phyloP scores from a whole-genome alignment of 2,329 filamentous ascomycete genomes.

The Botrytis cinerea region DNA sequence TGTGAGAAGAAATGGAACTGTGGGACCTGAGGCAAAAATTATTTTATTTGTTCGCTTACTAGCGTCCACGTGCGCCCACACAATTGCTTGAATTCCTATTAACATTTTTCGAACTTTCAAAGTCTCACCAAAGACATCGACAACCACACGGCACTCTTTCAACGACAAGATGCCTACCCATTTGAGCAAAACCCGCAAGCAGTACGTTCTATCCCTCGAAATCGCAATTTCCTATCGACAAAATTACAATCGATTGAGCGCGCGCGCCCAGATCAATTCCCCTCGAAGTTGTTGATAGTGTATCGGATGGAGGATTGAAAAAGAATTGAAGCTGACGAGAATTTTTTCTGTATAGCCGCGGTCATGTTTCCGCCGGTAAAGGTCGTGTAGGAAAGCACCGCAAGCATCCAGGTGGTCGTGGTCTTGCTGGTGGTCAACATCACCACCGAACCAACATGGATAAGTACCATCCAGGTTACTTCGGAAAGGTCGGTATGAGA shows the following conservation, averaged over 20 bases:
- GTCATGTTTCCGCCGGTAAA: constrained; percentile 97
- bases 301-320: constrained; percentile 11
- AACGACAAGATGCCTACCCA: constrained; percentile 70
- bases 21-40: not conserved
- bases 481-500: constrained; percentile 94
- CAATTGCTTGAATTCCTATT: constrained; percentile 2
- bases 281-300: constrained; percentile 9
- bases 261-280: constrained; percentile 15
- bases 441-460: constrained; percentile 93
- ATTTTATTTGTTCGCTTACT: constrained; percentile 21
- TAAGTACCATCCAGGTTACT: constrained; percentile 98
- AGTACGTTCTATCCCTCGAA: constrained; percentile 53
- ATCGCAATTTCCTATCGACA: constrained; percentile 20
- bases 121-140: constrained; percentile 25
- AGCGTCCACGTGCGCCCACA: constrained; percentile 19
- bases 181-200: constrained; percentile 76
- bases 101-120: constrained; percentile 6
- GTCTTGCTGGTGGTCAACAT: constrained; percentile 97
- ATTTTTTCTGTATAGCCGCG: constrained; percentile 64
- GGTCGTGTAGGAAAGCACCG: constrained; percentile 99
- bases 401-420: constrained; percentile 83
- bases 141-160: constrained; percentile 36
- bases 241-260: constrained; percentile 19
- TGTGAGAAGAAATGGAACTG: not conserved
- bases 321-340: constrained; percentile 38